Conservation (phyloP, 495 filamentous ascomycete species). For the Penicillium egyptiacum region DNA sequence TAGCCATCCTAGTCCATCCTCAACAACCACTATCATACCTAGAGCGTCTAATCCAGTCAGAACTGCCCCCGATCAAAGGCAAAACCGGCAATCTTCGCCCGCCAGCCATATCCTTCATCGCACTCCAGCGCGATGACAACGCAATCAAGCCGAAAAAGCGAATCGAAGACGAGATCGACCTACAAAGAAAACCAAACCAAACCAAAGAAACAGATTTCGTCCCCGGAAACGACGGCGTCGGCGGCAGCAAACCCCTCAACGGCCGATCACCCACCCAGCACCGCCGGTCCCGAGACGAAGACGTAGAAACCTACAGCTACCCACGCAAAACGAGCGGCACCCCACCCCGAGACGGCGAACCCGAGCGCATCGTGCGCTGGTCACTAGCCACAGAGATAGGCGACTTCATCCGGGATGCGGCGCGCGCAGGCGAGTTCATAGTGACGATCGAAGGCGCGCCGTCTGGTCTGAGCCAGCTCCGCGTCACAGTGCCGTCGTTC, state of each 20-base stretch:
- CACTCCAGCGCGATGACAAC: constrained; percentile 68
- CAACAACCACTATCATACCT: constrained; percentile 93
- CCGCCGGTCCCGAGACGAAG: constrained; percentile 27
- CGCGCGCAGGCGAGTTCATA: constrained; percentile 78
- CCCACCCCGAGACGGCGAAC: constrained; percentile 16
- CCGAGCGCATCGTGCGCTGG: constrained; percentile 77
- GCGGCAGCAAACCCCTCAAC: constrained; percentile 5
- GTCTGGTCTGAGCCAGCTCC: constrained; percentile 59
- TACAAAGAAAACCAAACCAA: constrained; percentile 25
- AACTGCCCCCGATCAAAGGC: constrained; percentile 68
- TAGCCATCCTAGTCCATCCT: constrained; percentile 86
- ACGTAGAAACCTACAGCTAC: constrained; percentile 39
- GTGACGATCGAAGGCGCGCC: constrained; percentile 75
- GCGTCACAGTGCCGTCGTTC: constrained; percentile 81
- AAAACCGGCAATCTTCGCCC: constrained; percentile 61
- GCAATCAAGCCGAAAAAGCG: constrained; percentile 50
- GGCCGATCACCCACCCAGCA: constrained; percentile 6
- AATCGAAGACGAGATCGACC: constrained; percentile 49
- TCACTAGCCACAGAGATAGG: constrained; percentile 85
- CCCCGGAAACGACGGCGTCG: constrained; percentile 6
- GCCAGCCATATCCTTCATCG: constrained; percentile 76
- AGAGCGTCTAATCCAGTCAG: constrained; percentile 85
- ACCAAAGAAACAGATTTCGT: constrained; percentile 10
- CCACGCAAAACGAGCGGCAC: constrained; percentile 29
- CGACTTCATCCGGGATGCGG: constrained; percentile 92